These are phyloP conservation scores for Boletus reticuloceps DNA, from an alignment of 768 basidiomycete genomes.

Conservation along the genomic window DNA sequence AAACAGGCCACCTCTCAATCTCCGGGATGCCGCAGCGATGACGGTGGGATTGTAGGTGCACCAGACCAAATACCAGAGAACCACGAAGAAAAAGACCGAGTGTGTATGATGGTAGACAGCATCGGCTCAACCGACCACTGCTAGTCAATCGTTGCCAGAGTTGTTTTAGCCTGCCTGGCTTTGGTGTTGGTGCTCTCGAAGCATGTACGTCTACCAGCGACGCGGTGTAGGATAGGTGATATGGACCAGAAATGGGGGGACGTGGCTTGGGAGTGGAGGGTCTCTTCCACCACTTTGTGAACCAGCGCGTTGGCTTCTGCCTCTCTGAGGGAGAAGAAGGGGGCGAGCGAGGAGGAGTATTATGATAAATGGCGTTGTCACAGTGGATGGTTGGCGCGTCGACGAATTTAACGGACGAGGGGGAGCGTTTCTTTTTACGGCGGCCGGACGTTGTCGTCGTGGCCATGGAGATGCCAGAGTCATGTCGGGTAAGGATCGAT, in stretches of 20 bases:
- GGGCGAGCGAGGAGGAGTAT: slow-evolving; percentile 14
- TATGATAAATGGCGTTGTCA: slow-evolving; percentile 11
- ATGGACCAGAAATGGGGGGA: slow-evolving; percentile 32
- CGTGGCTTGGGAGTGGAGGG: slow-evolving; percentile 18
- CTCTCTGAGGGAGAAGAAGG: slow-evolving; percentile 10
- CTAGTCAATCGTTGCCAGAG: slow-evolving; percentile 27
- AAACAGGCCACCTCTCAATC: not conserved
- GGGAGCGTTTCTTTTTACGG: slow-evolving; percentile 31
- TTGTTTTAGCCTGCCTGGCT: slow-evolving; percentile 25
- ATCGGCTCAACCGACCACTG: slow-evolving; percentile 12
- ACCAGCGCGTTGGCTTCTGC: slow-evolving; percentile 18
- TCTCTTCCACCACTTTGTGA: slow-evolving; percentile 29
- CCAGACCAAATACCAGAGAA: not conserved
- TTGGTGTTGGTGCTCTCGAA: slow-evolving; percentile 13
- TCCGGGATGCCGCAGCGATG: not conserved
- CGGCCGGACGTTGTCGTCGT: slow-evolving; percentile 26
- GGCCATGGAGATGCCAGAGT: slow-evolving; percentile 45
- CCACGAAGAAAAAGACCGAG: not conserved
- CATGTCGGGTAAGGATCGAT: slow-evolving; percentile 57
- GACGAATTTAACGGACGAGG: slow-evolving; percentile 65
- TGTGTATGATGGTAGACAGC: not conserved
- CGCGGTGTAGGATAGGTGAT: slow-evolving; percentile 27
- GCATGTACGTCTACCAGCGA: slow-evolving; percentile 31
- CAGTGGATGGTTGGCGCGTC: slow-evolving; percentile 64
- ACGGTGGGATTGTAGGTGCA: not conserved